Evolutionary conservation across 1,139 yeast genomes (phyloP), one percentile per base, ranked within the genome.

Genomic region (Yamadazyma mexicana): DNA sequence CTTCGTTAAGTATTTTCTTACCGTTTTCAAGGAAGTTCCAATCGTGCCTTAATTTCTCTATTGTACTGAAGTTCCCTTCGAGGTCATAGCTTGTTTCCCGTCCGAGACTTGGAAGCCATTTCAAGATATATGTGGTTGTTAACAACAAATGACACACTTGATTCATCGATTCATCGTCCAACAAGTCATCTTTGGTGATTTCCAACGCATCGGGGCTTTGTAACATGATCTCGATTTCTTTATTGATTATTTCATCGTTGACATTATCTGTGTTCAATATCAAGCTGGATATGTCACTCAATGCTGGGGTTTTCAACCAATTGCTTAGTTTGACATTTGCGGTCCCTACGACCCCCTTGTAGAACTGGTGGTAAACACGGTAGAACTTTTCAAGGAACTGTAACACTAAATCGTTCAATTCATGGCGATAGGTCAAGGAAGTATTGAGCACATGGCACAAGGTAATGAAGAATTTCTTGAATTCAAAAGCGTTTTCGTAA

Each of bases 381-480:
- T 64, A 51, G 47, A 72, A 72, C 34, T 55, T 57, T 22, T 57
- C 51, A 40, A 72, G 52, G 36, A 66, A 58, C 20, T 51, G 52
- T 42, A 80, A 58, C 5, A 77, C 69, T 9, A 76, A 59, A 17
- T 64, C 62, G 26, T 78, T 73, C 51, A 77, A 77, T 15, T 77
- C 79, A 25, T 64, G 62, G 45, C 86, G 66, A 51, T 72, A 82
- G 20, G 72, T 66, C 35, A 80, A 63, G 0, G 88, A 76, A 1
- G 91, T 81, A 54, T 83, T 83, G 45, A 84, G 62, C 1, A 77
- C 66, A 38, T 72, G 68, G 45, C 87, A 75, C 6, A 80, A 57
- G 40, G 72, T 71, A 41, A 64, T 62, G 45, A 83, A 73, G 33
- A 83, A 65, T 17, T 61, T 57, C 47, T 77, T 75, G 54, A 84